A percentile compares a stretch with the other conserved stretches of the same genome.
Conservation (phyloP, 75 land plant species). For the Isoetes taiwanensis region DNA sequence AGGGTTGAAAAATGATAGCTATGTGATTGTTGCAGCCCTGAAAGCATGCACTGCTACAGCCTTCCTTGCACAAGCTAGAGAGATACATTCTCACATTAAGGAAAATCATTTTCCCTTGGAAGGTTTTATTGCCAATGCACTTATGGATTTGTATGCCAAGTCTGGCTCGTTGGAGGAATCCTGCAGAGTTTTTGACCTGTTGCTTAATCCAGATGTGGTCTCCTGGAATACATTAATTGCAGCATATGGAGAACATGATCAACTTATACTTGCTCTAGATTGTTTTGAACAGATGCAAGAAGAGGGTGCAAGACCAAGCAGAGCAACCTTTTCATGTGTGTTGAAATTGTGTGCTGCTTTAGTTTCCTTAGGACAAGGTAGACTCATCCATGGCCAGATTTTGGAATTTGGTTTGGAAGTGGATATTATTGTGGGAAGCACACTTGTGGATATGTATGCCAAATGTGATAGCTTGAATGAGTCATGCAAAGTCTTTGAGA, state of each 20-base stretch:
- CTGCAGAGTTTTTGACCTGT: conserved; percentile 29
- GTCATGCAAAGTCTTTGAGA: conserved; percentile 14
- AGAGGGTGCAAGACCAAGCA: conserved; percentile 28
- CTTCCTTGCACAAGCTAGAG: no score
- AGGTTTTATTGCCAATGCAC: conserved; percentile 28
- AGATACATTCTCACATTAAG: no score
- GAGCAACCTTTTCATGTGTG: conserved; percentile 31
- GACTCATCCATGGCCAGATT: conserved; percentile 27
- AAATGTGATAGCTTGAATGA: conserved; percentile 22
- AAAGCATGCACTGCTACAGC: no score
- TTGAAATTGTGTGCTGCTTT: conserved; percentile 12
- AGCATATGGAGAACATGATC: conserved; percentile 34
- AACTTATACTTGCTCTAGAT: conserved; percentile 20
- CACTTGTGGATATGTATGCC: conserved; percentile 30
- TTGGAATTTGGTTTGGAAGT: conserved; percentile 20
- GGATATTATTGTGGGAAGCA: conserved; percentile 16
- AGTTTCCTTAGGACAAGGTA: conserved; percentile 18
- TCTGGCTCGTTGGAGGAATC: conserved; percentile 26
- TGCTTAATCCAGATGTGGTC: conserved; percentile 39
- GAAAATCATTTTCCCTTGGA: no score
- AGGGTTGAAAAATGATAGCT: no score
- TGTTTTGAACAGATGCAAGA: conserved; percentile 39
- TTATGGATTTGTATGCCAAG: conserved; percentile 42
- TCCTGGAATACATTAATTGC: conserved; percentile 56
- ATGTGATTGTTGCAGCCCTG: no score